Base-by-base conservation (phyloP, 345 rosid genomes). In the Camelina neglecta region DNA sequence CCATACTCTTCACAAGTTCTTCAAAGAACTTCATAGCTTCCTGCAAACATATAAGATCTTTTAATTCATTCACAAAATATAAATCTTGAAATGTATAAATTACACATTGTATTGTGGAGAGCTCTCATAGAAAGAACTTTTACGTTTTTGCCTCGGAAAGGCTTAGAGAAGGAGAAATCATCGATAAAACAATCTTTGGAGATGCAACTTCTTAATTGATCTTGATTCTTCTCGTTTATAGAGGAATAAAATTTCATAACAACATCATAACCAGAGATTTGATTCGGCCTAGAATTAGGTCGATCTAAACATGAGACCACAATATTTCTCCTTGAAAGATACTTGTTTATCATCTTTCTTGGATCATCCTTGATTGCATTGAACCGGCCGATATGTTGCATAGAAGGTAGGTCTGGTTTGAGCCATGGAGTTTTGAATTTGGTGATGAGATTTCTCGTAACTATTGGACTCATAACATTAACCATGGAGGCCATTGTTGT, bases 111-210 rank as follows among this genome's bases (percentile, higher is more conserved):
- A 39, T n/a, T 0, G 4, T 1, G 0, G 11, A 20, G 3, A 39
- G 5, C 1, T 59, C 9, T 16, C 5, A 48, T 6, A 44, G 18
- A 44, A 53, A 39, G n/a, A 4, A 1, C 7, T 26, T 62, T 65
- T 23, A 89, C 96, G 77, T 73, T 80, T 80, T 81, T 89, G 55
- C 98, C 98, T 50, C 79, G 71, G 15, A 93, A 85, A 26, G 92
- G 86, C 44, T 68, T 70, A n/a, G 82, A 77, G 44, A 89, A 93
- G 58, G 96, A 87, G 75, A 84, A 88, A 61, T 93, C 98, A 77
- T 89, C 89, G 3, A 85, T 65, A 76, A 61, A 81, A 45, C 96
- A 93, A 60, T 89, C 83, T 0, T 79, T 74, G 1, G 98, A 85
- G 76, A 93, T 74, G 71, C 74, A 84, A 49, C 71, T 77, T 8